phyloP scores from a whole-genome alignment of 164 flowering plant species.

The Buxus sempervirens region DNA sequence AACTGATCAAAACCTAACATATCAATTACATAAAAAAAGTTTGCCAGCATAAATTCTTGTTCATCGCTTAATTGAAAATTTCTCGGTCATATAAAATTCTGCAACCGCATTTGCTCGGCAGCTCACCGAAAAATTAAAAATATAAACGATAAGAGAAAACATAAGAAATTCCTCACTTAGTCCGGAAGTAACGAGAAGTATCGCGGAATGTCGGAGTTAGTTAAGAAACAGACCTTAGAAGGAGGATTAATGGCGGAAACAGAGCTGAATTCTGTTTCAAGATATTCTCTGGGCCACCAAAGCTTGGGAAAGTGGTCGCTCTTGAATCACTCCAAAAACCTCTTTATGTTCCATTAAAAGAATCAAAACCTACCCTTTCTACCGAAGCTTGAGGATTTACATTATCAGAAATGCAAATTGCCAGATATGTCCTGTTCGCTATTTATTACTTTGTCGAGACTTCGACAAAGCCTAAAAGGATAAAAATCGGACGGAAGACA shows the following conservation, averaged over 20 bases:
- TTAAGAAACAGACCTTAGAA: neutral
- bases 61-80: neutral
- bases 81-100: neutral
- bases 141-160: neutral
- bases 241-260: constrained; percentile 1
- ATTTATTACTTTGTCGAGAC: neutral
- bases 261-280: neutral
- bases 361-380: constrained; percentile 1
- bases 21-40: neutral
- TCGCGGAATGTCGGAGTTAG: neutral
- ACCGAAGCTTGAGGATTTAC: neutral
- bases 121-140: neutral
- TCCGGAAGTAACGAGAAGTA: neutral
- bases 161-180: neutral
- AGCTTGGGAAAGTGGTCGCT: neutral
- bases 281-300: neutral
- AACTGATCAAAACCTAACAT: neutral
- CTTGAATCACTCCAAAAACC: neutral
- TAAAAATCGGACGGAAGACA: too few relatives aligned
- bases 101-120: neutral
- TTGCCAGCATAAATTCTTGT: neutral
- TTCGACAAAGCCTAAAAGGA: neutral
- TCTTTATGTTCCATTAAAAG: neutral
- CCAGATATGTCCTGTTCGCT: neutral
- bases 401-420: constrained; percentile 1